phyloP scores from a whole-genome alignment of 371 early-diverging fungal genomes.

The Syncephalastrum monosporum region DNA sequence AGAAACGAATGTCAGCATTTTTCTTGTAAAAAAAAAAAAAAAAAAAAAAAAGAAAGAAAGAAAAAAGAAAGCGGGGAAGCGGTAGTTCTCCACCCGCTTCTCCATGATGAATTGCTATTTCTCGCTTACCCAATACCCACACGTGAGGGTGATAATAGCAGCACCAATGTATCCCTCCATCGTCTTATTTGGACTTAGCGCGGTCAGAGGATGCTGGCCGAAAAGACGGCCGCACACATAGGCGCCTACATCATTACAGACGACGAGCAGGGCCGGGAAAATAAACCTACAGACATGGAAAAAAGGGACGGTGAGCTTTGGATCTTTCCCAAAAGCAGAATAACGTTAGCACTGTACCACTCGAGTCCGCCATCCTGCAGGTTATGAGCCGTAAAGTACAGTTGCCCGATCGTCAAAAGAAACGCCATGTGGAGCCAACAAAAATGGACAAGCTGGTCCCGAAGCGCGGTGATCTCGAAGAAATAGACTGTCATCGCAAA shows the following conservation, averaged over 20 bases:
- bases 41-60: background rate
- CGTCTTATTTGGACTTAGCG: constrained; percentile 32
- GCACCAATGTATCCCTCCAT: constrained; percentile 34
- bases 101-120: background rate
- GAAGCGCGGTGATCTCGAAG: constrained; percentile 3
- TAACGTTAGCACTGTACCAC: constrained; percentile 18
- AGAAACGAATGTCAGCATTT: too few relatives aligned
- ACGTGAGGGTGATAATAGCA: constrained; percentile 15
- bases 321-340: background rate
- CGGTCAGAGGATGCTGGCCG: constrained; percentile 14
- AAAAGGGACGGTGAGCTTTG: background rate
- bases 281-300: constrained; percentile 18
- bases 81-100: too few relatives aligned
- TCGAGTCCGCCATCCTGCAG: constrained; percentile 17
- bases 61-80: too few relatives aligned
- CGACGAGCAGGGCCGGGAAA: constrained; percentile 25
- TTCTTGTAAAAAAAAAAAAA: background rate
- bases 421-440: constrained; percentile 28
- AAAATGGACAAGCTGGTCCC: constrained; percentile 16
- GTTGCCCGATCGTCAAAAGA: constrained; percentile 24
- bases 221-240: constrained; percentile 22
- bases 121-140: constrained; percentile 14
- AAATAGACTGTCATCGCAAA: constrained; percentile 8
- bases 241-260: constrained; percentile 31
- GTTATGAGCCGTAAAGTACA: constrained; percentile 24